Evolutionary conservation across 768 basidiomycete genomes (phyloP).

Genomic region (Amylocystis lapponica): DNA sequence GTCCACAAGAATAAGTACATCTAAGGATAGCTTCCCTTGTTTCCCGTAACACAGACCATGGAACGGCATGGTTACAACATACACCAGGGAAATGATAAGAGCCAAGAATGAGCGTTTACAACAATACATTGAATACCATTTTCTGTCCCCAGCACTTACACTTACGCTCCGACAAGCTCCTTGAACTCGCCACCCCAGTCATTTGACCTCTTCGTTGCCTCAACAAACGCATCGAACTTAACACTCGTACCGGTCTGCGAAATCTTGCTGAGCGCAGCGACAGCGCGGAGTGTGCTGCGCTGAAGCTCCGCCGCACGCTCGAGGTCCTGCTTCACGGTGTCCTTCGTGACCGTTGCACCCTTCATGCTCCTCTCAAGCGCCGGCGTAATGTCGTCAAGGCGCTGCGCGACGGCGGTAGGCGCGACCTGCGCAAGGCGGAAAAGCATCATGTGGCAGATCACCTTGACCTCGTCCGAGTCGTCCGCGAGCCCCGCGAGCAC

Average conservation of each 20-base stretch:
- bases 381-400: constrained; percentile 80
- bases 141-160: background rate
- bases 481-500: constrained; percentile 83
- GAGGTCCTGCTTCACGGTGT: constrained; percentile 91
- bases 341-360: constrained; percentile 83
- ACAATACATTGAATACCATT: no score
- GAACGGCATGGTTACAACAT: no score
- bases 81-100: no score
- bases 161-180: constrained; percentile 38
- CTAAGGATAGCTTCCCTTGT: no score
- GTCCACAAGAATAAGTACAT: no score
- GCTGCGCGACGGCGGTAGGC: constrained; percentile 74
- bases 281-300: constrained; percentile 81
- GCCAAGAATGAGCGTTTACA: no score
- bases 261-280: constrained; percentile 82
- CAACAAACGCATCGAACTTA: constrained; percentile 77
- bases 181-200: constrained; percentile 69
- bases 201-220: constrained; percentile 58
- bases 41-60: no score
- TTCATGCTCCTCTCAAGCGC: constrained; percentile 87
- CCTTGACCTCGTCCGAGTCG: constrained; percentile 94
- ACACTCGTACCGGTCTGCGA: constrained; percentile 54
- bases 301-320: constrained; percentile 89
- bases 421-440: constrained; percentile 86
- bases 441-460: constrained; percentile 92